A percentile compares a stretch with the other conserved stretches of the same genome.
phyloP scores from a whole-genome alignment of 2,329 filamentous ascomycete species.

The Trichoderma guizhouense region DNA sequence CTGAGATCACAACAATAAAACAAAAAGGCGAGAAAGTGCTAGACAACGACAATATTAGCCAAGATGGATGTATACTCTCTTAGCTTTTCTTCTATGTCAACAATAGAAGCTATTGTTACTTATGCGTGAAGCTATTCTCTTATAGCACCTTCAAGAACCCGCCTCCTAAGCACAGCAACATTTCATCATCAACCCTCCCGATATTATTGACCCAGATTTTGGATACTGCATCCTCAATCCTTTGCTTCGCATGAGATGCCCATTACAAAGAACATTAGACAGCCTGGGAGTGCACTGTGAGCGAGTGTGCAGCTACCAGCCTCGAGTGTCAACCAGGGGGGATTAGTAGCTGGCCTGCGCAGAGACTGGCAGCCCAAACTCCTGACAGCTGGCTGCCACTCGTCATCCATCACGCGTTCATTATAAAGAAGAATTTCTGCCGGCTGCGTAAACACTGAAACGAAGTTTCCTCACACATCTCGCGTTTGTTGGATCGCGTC shows the following conservation, averaged over 20 bases:
- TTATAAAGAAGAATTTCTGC: not conserved
- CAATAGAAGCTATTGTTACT: not conserved
- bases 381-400: conserved; percentile 3
- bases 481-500: not conserved
- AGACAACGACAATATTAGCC: not conserved
- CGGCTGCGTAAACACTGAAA: not conserved
- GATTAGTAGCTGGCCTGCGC: not conserved
- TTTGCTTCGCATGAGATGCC: not conserved
- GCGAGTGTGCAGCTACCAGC: not conserved
- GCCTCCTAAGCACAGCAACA: not conserved
- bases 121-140: not conserved
- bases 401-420: not conserved
- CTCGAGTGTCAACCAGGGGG: not conserved
- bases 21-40: not conserved
- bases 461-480: not conserved
- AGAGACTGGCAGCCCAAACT: not conserved
- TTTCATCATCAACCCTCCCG: not conserved
- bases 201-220: not conserved
- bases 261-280: not conserved
- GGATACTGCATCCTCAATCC: not conserved
- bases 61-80: not conserved
- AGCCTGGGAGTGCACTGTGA: not conserved
- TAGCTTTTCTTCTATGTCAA: not conserved
- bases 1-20: not conserved
- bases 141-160: not conserved